A percentile compares a stretch with the other conserved stretches of the same genome.
These are phyloP conservation scores for Umbelopsis vinacea DNA, from an alignment of 192 early-diverging fungal genomes.

Conservation along the genomic window DNA sequence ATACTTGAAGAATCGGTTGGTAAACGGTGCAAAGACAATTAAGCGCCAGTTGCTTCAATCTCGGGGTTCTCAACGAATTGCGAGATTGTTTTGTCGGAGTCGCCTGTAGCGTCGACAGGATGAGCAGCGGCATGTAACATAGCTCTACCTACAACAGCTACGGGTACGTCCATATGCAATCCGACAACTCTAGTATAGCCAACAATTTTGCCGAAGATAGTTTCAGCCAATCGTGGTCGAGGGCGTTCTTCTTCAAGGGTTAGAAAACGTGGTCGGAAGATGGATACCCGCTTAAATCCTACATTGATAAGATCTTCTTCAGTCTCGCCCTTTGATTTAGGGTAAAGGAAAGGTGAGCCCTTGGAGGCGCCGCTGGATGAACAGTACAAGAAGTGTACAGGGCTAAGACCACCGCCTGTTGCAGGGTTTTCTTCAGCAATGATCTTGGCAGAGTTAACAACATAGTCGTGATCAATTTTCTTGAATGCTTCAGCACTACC, in stretches of 20 bases:
- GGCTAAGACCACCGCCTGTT: conserved; percentile 25
- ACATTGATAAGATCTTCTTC: conserved; percentile 65
- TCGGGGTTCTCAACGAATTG: background rate
- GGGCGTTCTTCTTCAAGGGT: conserved; percentile 48
- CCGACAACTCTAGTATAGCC: background rate
- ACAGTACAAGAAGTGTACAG: conserved; percentile 57
- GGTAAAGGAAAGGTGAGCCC: conserved; percentile 68
- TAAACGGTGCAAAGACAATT: background rate
- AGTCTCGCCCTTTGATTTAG: conserved; percentile 75
- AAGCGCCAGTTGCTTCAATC: background rate
- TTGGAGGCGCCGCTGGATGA: conserved; percentile 59
- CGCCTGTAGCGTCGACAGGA: background rate
- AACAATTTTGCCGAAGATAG: background rate
- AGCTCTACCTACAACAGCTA: conserved; percentile 27
- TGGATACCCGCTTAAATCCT: conserved; percentile 66
- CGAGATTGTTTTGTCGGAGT: background rate
- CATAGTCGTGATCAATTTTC: conserved; percentile 82
- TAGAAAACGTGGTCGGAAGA: conserved; percentile 67
- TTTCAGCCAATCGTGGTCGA: conserved; percentile 12
- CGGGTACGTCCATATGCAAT: conserved; percentile 1
- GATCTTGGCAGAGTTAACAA: conserved; percentile 65
- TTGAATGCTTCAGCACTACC: conserved; percentile 69
- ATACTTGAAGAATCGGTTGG: too few species aligned
- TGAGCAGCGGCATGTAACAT: conserved; percentile 25
- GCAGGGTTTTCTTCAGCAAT: conserved; percentile 56